Evolutionary conservation across 345 rosid genomes (phyloP).

Genomic region (Euclidium syriacum): DNA sequence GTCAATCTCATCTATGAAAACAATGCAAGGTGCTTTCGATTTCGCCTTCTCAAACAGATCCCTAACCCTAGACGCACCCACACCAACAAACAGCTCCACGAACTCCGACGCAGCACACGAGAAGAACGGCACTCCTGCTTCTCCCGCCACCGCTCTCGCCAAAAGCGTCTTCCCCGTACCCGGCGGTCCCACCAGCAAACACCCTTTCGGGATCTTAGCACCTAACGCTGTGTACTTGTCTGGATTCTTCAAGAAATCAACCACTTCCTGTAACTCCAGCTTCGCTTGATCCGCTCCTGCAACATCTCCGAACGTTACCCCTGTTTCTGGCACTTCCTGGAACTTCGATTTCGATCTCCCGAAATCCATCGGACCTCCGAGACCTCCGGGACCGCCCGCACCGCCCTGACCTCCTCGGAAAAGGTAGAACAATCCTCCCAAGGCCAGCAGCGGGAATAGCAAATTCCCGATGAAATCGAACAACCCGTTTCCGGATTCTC

Average conservation of each 20-base stretch:
- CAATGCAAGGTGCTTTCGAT: constrained; percentile 77
- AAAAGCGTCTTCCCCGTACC: constrained; percentile 83
- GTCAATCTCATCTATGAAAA: constrained; percentile 85
- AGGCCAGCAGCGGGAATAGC: constrained; percentile 56
- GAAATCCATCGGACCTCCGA: constrained; percentile 85
- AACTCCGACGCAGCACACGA: constrained; percentile 78
- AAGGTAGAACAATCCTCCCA: constrained; percentile 63
- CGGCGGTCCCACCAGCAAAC: constrained; percentile 72
- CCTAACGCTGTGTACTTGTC: constrained; percentile 84
- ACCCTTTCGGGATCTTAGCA: constrained; percentile 83
- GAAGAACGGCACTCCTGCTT: constrained; percentile 85
- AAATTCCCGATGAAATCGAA: constrained; percentile 59
- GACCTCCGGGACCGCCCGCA: constrained; percentile 76
- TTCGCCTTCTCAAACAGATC: constrained; percentile 86
- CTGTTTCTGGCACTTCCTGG: constrained; percentile 85
- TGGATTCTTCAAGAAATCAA: constrained; percentile 76
- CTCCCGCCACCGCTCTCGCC: constrained; percentile 88
- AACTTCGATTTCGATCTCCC: constrained; percentile 75
- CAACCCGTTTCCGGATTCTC: constrained; percentile 60
- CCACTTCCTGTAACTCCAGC: constrained; percentile 73
- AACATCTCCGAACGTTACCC: constrained; percentile 67
- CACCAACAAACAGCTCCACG: constrained; percentile 83
- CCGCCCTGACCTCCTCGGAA: constrained; percentile 72
- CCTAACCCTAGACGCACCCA: constrained; percentile 84
- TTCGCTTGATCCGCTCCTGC: constrained; percentile 88